These are phyloP conservation scores for Coemansia aciculifera DNA, from an alignment of 192 early-diverging fungal species.

Conservation along the genomic window DNA sequence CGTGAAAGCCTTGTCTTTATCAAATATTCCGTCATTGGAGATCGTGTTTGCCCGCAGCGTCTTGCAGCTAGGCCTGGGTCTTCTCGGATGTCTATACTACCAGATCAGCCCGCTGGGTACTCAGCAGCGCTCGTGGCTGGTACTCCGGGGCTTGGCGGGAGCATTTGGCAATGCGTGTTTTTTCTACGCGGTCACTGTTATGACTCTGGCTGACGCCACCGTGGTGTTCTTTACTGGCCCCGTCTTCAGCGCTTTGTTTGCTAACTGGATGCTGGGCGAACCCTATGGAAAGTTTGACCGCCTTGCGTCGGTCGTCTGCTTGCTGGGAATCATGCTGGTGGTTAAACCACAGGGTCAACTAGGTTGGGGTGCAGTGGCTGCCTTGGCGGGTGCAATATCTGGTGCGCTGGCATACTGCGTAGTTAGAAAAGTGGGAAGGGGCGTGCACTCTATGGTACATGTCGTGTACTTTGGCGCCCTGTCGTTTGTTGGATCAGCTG, in stretches of 20 bases:
- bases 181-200: conserved; percentile 68
- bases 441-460: conserved; percentile 75
- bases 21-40: conserved; percentile 63
- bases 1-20: conserved; percentile 64
- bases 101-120: conserved; percentile 59
- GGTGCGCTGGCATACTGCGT: conserved; percentile 67
- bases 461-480: conserved; percentile 75
- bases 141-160: conserved; percentile 63
- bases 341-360: conserved; percentile 53
- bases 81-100: conserved; percentile 57
- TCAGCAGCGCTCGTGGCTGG: conserved; percentile 57
- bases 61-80: conserved; percentile 62
- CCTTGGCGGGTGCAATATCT: conserved; percentile 62
- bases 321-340: conserved; percentile 66
- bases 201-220: conserved; percentile 75
- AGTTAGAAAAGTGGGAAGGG: conserved; percentile 71
- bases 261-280: conserved; percentile 62
- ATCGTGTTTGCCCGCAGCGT: conserved; percentile 74
- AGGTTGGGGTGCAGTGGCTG: conserved; percentile 46
- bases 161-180: conserved; percentile 67
- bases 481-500: conserved; percentile 56
- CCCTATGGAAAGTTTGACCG: conserved; percentile 63
- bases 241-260: conserved; percentile 74
- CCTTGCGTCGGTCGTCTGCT: conserved; percentile 55
- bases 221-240: conserved; percentile 78